phyloP scores from a whole-genome alignment of 306 rosid species.

The Pueraria montana region DNA sequence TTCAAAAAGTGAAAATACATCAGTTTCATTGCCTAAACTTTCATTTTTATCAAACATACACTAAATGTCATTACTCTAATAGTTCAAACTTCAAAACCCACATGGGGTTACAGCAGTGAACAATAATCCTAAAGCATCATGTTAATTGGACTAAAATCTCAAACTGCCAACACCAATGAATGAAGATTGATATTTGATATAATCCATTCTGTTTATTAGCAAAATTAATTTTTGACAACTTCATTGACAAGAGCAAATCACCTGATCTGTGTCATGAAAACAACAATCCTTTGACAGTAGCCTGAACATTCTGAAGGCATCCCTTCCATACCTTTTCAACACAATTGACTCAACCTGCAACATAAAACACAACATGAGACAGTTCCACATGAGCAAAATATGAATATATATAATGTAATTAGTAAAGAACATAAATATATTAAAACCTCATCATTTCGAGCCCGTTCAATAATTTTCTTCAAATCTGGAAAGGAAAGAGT shows the following conservation, averaged over 20 bases:
- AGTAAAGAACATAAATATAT: constrained; percentile 26
- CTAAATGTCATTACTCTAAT: constrained; percentile 7
- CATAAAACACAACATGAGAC: constrained; percentile 41
- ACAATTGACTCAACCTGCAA: constrained; percentile 90
- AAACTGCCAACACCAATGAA: constrained; percentile 31
- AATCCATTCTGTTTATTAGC: background rate
- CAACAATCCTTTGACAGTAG: constrained; percentile 65
- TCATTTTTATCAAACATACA: constrained; percentile 27
- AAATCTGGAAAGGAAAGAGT: constrained; percentile 66
- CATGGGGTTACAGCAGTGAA: constrained; percentile 10
- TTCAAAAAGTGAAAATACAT: background rate
- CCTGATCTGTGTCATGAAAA: constrained; percentile 81
- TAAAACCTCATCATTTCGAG: constrained; percentile 83
- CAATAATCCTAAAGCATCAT: constrained; percentile 11
- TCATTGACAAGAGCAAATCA: constrained; percentile 50
- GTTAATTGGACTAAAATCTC: constrained; percentile 26
- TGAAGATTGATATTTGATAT: constrained; percentile 8
- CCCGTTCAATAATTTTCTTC: constrained; percentile 71
- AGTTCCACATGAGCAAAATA: constrained; percentile 40
- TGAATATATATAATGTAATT: background rate
- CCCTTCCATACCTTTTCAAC: constrained; percentile 78
- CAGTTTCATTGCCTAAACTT: background rate
- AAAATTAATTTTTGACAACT: constrained; percentile 14
- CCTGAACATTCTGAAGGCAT: constrained; percentile 90
- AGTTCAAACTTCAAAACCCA: constrained; percentile 28